phyloP scores from a whole-genome alignment of 208 protist genomes.

The Leishmania tarentolae region DNA sequence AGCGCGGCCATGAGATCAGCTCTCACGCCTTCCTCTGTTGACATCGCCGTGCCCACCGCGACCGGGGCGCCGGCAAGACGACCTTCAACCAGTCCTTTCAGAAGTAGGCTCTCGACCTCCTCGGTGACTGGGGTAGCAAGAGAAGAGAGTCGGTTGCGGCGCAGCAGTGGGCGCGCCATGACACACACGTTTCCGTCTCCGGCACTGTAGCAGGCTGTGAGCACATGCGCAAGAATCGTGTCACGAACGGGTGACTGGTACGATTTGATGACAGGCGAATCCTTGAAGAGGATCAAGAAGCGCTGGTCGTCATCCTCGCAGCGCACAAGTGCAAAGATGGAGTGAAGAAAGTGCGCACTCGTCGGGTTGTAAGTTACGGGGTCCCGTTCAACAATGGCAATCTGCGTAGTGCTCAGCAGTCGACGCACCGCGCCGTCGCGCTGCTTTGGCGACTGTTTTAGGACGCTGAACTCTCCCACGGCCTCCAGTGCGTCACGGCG shows the following conservation, averaged over 20 bases:
- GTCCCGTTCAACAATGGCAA: constrained; percentile 89
- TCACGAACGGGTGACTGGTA: constrained; percentile 90
- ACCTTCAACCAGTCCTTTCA: constrained; percentile 62
- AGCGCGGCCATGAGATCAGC: constrained; percentile 29
- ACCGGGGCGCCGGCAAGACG: constrained; percentile 9
- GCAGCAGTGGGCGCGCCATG: constrained; percentile 43
- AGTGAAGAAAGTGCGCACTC: constrained; percentile 62
- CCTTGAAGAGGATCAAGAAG: constrained; percentile 84
- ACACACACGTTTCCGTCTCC: constrained; percentile 82
- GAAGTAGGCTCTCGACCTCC: constrained; percentile 86
- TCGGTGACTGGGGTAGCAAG: constrained; percentile 55
- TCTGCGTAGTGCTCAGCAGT: constrained; percentile 69
- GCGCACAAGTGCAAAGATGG: constrained; percentile 82
- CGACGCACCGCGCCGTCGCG: constrained; percentile 52
- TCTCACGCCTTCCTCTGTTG: constrained; percentile 1
- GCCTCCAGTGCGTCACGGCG: constrained; percentile 59
- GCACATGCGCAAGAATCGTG: constrained; percentile 80
- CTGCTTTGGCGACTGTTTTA: constrained; percentile 64
- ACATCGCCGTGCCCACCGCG: not conserved
- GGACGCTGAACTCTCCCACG: constrained; percentile 79
- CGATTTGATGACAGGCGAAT: constrained; percentile 56
- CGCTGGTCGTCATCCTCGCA: constrained; percentile 80
- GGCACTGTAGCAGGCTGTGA: constrained; percentile 73
- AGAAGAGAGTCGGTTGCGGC: constrained; percentile 73
- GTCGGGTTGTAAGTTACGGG: constrained; percentile 81